Evolutionary conservation across 495 filamentous ascomycete genomes (phyloP).

Genomic region (Podospora conica): DNA sequence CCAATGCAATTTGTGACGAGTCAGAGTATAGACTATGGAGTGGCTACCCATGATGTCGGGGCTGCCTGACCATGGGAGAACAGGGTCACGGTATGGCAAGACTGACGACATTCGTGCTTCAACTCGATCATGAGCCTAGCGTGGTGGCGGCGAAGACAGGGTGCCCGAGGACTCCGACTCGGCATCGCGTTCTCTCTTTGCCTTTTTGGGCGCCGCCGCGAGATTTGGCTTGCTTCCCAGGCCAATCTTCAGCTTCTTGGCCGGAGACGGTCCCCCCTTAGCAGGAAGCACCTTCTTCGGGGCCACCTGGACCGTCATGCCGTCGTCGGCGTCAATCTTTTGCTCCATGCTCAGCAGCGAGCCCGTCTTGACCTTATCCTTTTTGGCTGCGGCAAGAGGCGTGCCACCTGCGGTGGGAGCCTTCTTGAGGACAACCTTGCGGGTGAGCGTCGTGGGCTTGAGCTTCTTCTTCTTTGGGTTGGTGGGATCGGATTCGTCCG

Average conservation of each 20-base stretch:
- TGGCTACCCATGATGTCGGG: neutral
- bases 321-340: constrained; percentile 34
- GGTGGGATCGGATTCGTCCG: constrained; percentile 41
- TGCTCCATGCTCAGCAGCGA: constrained; percentile 38
- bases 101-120: neutral
- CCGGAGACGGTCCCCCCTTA: constrained; percentile 28
- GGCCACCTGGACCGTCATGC: constrained; percentile 36
- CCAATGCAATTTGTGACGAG: constrained; percentile 22
- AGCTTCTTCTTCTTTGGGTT: constrained; percentile 51
- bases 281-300: constrained; percentile 35
- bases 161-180: constrained; percentile 48
- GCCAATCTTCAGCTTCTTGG: constrained; percentile 43
- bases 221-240: constrained; percentile 31
- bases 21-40: constrained; percentile 1
- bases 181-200: constrained; percentile 36
- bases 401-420: constrained; percentile 17
- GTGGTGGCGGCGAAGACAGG: constrained; percentile 42
- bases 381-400: constrained; percentile 27
- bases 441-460: constrained; percentile 29
- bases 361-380: constrained; percentile 41
- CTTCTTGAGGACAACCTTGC: constrained; percentile 47
- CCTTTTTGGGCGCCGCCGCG: constrained; percentile 35
- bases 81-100: neutral
- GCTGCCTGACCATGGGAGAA: neutral
- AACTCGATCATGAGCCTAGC: neutral